A percentile compares a stretch with the other conserved stretches of the same genome.
phyloP scores from a whole-genome alignment of 176 grass and related monocot species.

The Oryza glaberrima region DNA sequence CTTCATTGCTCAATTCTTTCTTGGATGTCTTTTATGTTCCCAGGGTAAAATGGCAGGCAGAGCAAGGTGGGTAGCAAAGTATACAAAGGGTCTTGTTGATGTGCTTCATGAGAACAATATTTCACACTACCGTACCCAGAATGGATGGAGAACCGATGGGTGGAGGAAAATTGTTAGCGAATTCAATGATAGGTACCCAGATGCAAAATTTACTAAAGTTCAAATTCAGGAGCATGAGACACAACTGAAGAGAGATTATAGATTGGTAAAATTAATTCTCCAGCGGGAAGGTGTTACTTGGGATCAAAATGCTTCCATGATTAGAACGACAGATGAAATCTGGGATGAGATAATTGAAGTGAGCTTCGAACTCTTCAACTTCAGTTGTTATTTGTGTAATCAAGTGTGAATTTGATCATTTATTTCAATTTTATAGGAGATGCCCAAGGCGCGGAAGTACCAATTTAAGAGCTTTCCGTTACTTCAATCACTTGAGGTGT shows the following conservation, averaged over 20 bases:
- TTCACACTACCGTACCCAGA: constrained; percentile 45
- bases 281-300: constrained; percentile 50
- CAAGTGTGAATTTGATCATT: background rate
- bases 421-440: constrained; percentile 39
- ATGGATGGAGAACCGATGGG: constrained; percentile 52
- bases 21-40: constrained; percentile 16
- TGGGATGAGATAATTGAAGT: constrained; percentile 65
- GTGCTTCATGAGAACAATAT: constrained; percentile 53
- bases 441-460: constrained; percentile 56
- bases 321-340: constrained; percentile 53
- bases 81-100: constrained; percentile 55
- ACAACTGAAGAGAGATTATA: constrained; percentile 59
- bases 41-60: constrained; percentile 48
- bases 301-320: constrained; percentile 56
- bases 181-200: constrained; percentile 50
- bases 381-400: background rate
- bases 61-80: constrained; percentile 60
- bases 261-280: constrained; percentile 50
- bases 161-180: constrained; percentile 55
- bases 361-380: constrained; percentile 27
- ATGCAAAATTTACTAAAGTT: constrained; percentile 54
- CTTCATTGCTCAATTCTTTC: background rate
- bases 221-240: constrained; percentile 60
- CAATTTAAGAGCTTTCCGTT: constrained; percentile 54
- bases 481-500: constrained; percentile 42